Conservation (phyloP, 2,329 filamentous ascomycete species). For the Verticillium longisporum region DNA sequence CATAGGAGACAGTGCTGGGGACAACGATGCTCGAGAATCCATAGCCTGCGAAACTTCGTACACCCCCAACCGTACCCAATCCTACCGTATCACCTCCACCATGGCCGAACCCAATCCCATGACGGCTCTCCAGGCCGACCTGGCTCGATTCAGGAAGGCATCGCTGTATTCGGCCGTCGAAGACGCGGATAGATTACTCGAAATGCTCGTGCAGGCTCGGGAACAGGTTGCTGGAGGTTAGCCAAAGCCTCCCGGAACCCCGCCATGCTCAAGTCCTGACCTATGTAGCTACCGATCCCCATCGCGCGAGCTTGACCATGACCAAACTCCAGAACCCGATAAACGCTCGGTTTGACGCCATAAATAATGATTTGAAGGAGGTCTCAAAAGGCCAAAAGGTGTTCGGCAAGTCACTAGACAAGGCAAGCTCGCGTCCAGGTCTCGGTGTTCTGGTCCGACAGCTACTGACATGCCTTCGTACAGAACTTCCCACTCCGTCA, state of each 20-base stretch:
- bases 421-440: conserved; percentile 40
- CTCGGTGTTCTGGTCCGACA: conserved; percentile 1
- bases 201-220: conserved; percentile 66
- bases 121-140: conserved; percentile 60
- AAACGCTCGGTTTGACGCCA: conserved; percentile 70
- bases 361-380: conserved; percentile 76
- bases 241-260: conserved; percentile 12
- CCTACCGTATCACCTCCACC: conserved; percentile 3
- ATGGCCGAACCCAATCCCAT: conserved; percentile 38
- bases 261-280: conserved; percentile 9
- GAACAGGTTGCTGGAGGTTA: conserved; percentile 66
- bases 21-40: not conserved
- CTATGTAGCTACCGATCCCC: conserved; percentile 50
- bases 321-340: conserved; percentile 82
- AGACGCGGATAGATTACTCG: conserved; percentile 79
- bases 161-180: conserved; percentile 64
- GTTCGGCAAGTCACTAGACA: conserved; percentile 80
- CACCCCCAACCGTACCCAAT: too few species aligned
- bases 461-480: conserved; percentile 11
- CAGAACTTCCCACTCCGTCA: conserved; percentile 42
- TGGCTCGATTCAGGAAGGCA: conserved; percentile 63
- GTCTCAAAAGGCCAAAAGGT: conserved; percentile 76
- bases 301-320: conserved; percentile 65
- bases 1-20: not conserved
- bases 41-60: not conserved